Evolutionary conservation across 2,329 filamentous ascomycete species (phyloP).

Genomic region (Myriosclerotinia duriaeana): DNA sequence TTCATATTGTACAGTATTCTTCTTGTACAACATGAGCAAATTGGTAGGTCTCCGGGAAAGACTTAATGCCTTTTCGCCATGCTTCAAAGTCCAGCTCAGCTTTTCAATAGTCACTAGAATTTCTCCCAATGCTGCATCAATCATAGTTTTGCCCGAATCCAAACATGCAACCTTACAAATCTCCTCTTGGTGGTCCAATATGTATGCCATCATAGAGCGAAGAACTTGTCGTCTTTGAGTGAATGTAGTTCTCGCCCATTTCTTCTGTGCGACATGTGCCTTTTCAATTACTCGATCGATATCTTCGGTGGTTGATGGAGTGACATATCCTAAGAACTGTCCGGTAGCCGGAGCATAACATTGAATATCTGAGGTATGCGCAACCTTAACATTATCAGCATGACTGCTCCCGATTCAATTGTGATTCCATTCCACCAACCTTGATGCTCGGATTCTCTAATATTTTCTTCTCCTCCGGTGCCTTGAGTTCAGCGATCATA

Average conservation of each 20-base stretch:
- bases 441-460: slow-evolving; percentile 63
- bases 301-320: slow-evolving; percentile 70
- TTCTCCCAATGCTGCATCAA: slow-evolving; percentile 92
- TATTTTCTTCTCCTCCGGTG: slow-evolving; percentile 56
- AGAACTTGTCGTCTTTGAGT: slow-evolving; percentile 75
- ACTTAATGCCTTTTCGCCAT: slow-evolving; percentile 78
- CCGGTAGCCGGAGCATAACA: slow-evolving; percentile 92
- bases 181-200: slow-evolving; percentile 84
- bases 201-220: slow-evolving; percentile 74
- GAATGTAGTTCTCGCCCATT: slow-evolving; percentile 79
- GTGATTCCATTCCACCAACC: slow-evolving; percentile 39
- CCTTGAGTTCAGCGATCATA: slow-evolving; percentile 60
- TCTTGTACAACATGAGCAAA: slow-evolving; percentile 92
- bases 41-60: slow-evolving; percentile 79
- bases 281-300: slow-evolving; percentile 77
- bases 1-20: slow-evolving; percentile 86
- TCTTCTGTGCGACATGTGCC: slow-evolving; percentile 70
- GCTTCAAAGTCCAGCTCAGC: slow-evolving; percentile 86
- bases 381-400: slow-evolving; percentile 44
- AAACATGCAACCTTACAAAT: slow-evolving; percentile 84
- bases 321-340: slow-evolving; percentile 73
- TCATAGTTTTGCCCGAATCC: slow-evolving; percentile 93
- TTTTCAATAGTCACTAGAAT: slow-evolving; percentile 93
- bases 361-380: slow-evolving; percentile 67
- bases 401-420: slow-evolving; percentile 21